These are phyloP conservation scores for Phytophthora quininea DNA, from an alignment of 352 stramenopile species.

Conservation along the genomic window DNA sequence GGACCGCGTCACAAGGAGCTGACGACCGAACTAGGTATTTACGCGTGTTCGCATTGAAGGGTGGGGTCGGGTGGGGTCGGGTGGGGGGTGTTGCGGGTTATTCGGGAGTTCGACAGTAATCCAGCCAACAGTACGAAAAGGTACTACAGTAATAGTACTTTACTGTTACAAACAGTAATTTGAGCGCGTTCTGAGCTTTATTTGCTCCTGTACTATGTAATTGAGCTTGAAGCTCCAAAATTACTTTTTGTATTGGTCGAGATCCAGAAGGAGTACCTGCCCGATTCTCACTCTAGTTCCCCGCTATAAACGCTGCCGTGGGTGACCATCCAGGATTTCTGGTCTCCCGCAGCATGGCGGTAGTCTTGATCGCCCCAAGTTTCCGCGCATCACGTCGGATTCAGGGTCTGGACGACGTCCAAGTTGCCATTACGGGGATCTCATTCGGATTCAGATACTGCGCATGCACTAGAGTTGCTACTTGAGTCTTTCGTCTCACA, in stretches of 20 bases:
- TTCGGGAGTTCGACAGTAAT: background rate
- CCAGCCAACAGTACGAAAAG: background rate
- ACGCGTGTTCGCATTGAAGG: background rate
- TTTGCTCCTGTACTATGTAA: background rate
- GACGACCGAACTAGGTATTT: background rate
- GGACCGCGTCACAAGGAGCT: background rate
- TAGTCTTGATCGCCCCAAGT: background rate
- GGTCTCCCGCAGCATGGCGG: no score
- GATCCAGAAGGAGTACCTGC: background rate
- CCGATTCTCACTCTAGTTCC: no score
- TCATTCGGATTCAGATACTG: background rate
- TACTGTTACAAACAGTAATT: background rate
- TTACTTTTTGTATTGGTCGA: background rate
- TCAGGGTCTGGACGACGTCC: background rate
- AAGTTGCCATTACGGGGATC: background rate
- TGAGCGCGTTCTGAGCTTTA: background rate
- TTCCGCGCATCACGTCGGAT: background rate
- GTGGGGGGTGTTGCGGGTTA: no score
- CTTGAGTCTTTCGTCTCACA: background rate
- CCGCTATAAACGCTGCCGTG: no score
- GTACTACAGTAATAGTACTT: conserved; percentile 1
- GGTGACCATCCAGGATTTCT: background rate
- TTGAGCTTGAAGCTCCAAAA: background rate
- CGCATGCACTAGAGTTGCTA: background rate
- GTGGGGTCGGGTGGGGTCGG: no score